A percentile compares a stretch with the other conserved stretches of the same genome.
These are phyloP conservation scores for Sisymbrium irio DNA, from an alignment of 345 rosid species.

Conservation along the genomic window DNA sequence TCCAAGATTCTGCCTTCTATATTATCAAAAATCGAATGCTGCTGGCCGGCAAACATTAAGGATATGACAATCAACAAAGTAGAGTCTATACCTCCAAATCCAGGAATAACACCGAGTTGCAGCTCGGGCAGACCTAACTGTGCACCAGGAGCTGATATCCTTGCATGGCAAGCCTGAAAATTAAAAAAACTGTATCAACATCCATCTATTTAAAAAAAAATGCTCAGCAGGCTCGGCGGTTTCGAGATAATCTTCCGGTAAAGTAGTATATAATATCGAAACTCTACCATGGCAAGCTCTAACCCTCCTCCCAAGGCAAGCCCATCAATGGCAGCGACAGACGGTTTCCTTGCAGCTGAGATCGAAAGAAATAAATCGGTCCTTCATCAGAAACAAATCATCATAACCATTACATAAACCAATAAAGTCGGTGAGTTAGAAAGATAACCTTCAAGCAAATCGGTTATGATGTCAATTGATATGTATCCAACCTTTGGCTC, in stretches of 20 bases:
- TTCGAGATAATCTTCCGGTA: conserved; percentile 9
- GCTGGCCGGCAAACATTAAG: not conserved
- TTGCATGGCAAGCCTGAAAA: conserved; percentile 81
- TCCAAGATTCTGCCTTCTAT: not conserved
- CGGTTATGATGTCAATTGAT: conserved; percentile 62
- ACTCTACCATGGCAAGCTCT: conserved; percentile 87
- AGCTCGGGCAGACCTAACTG: conserved; percentile 92
- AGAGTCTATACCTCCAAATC: conserved; percentile 78
- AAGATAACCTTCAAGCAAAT: conserved; percentile 70
- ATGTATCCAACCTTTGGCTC: conserved; percentile 61
- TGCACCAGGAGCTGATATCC: conserved; percentile 75
- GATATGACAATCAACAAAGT: conserved; percentile 1
- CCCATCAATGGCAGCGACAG: conserved; percentile 98
- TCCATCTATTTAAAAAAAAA: not conserved
- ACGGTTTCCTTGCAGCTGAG: conserved; percentile 84
- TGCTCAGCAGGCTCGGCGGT: not conserved
- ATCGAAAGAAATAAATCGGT: conserved; percentile 21
- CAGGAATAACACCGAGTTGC: conserved; percentile 91
- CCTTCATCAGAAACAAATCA: conserved; percentile 21
- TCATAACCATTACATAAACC: not conserved
- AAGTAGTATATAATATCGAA: not conserved
- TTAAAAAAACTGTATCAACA: conserved; percentile 17
- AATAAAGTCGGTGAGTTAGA: not conserved
- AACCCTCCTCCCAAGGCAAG: conserved; percentile 98
- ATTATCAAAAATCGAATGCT: not conserved